Percentiles rank a stretch among this genome's conserved stretches.
Conservation (phyloP, 2,329 filamentous ascomycete genomes). For the Knoxdaviesia capensis region DNA sequence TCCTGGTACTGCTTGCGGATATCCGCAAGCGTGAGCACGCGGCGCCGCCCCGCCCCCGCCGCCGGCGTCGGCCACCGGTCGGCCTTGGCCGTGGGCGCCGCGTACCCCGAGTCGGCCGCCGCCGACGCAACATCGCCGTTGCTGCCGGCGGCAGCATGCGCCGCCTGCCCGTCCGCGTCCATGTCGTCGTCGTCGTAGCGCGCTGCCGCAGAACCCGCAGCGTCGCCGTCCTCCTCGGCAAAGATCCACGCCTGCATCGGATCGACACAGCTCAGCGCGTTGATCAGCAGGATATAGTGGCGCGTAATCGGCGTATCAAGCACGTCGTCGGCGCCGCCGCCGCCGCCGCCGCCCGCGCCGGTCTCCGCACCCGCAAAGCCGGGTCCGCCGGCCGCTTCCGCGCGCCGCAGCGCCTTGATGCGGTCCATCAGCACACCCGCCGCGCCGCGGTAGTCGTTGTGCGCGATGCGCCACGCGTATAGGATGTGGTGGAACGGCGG, state of each 20-base stretch:
- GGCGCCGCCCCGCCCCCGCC: conserved; percentile 31
- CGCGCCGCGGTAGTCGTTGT: conserved; percentile 68
- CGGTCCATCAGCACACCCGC: conserved; percentile 42
- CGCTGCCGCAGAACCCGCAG: no score
- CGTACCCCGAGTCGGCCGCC: no score
- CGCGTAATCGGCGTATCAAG: conserved; percentile 46
- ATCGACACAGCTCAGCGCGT: conserved; percentile 72
- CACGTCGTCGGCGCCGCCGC: conserved; percentile 29
- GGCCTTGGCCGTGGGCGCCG: conserved; percentile 11
- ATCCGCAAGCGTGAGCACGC: conserved; percentile 69
- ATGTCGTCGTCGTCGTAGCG: conserved; percentile 9
- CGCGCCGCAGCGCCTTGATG: conserved; percentile 38
- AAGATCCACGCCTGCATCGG: conserved; percentile 65
- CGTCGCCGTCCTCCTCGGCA: conserved; percentile 17
- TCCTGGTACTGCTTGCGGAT: conserved; percentile 75
- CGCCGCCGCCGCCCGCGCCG: conserved; percentile 26
- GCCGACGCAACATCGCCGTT: conserved; percentile 6
- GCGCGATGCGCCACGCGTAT: conserved; percentile 74
- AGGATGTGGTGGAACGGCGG: conserved; percentile 82
- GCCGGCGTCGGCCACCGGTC: conserved; percentile 3
- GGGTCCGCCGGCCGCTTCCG: no score
- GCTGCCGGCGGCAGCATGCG: no score
- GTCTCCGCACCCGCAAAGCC: no score
- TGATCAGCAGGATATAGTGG: conserved; percentile 81
- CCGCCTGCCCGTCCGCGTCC: conserved; percentile 4